Evolutionary conservation across 1,139 yeast genomes (phyloP).

Genomic region (Scheffersomyces quercinus): DNA sequence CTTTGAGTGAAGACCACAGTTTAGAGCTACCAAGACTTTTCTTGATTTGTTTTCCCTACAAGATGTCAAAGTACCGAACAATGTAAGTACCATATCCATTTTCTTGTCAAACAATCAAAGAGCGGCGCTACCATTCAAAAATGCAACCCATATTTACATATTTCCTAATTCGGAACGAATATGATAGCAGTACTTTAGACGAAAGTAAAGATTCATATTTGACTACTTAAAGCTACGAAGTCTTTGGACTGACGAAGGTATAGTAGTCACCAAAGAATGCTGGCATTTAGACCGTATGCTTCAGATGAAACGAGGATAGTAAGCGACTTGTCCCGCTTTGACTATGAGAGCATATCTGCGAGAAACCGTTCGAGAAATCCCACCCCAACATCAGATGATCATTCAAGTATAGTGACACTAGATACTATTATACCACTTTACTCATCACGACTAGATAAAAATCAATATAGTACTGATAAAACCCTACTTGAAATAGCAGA

Average conservation of each 20-base stretch:
- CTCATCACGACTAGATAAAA: background rate
- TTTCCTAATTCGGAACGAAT: background rate
- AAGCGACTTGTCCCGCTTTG: slow-evolving; percentile 20
- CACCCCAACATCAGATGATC: slow-evolving; percentile 15
- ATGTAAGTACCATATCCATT: no score
- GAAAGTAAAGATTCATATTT: no score
- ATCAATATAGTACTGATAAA: background rate
- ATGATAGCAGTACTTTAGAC: no score
- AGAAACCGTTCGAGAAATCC: slow-evolving; percentile 16
- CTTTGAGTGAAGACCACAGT: no score
- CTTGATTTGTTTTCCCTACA: no score
- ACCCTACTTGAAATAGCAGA: slow-evolving; percentile 9
- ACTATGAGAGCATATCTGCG: slow-evolving; percentile 11
- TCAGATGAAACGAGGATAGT: slow-evolving; percentile 12
- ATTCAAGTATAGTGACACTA: slow-evolving; percentile 11
- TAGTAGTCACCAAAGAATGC: background rate
- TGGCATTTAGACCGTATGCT: slow-evolving; percentile 6
- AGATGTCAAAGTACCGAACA: no score
- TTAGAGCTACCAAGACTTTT: no score
- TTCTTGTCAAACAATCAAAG: background rate
- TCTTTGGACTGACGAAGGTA: no score
- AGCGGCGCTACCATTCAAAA: background rate
- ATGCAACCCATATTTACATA: background rate
- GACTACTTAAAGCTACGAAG: no score
- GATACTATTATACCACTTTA: slow-evolving; percentile 7